Evolutionary conservation across 2,329 filamentous ascomycete species (phyloP).

Genomic region (Sclerotinia minor): DNA sequence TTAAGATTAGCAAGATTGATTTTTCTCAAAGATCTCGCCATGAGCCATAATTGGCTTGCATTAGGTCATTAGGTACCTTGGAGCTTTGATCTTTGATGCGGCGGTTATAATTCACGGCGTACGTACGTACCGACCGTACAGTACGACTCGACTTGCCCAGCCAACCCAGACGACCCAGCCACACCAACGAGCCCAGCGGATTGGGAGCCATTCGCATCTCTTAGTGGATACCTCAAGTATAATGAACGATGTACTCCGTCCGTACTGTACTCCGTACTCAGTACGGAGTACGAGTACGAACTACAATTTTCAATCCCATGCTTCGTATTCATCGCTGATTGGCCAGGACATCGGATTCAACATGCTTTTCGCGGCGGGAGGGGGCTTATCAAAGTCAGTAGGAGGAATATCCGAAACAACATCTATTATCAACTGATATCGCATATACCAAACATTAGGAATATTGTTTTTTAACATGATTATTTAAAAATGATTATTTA

Average conservation of each 20-base stretch:
- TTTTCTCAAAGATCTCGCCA: constrained; percentile 8
- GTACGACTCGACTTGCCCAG: background rate
- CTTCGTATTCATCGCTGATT: background rate
- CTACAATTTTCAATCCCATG: no score
- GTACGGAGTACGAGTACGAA: background rate
- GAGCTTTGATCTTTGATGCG: constrained; percentile 12
- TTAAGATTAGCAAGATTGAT: background rate
- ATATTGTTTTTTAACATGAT: background rate
- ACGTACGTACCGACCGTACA: no score
- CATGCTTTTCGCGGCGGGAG: background rate
- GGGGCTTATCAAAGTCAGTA: background rate
- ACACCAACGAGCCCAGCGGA: background rate
- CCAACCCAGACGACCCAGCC: background rate
- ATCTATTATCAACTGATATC: background rate
- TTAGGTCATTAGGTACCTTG: constrained; percentile 3
- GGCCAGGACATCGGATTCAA: background rate
- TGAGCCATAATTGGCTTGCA: background rate
- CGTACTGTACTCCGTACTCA: no score
- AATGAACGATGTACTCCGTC: background rate
- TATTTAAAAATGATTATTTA: no score
- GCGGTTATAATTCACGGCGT: background rate
- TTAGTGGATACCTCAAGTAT: background rate
- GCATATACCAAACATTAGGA: background rate
- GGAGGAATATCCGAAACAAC: background rate
- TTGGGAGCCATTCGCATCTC: background rate